phyloP scores from a whole-genome alignment of 2,329 filamentous ascomycete species.

The Annulohypoxylon truncatum region DNA sequence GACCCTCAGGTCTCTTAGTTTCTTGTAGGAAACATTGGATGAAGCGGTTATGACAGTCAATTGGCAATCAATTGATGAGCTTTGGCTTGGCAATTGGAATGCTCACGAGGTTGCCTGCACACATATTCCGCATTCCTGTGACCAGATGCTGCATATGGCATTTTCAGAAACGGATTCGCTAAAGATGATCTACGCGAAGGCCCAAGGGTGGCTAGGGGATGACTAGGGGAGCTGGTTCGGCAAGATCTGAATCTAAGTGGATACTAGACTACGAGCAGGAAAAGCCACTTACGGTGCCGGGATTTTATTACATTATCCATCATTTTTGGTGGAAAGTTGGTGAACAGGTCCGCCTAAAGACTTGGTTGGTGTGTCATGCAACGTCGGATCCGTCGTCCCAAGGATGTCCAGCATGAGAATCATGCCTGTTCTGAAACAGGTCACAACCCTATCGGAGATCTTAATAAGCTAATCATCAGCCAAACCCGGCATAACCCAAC shows the following conservation, averaged over 20 bases:
- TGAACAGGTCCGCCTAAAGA: slow-evolving; percentile 30
- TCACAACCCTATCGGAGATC: slow-evolving; percentile 43
- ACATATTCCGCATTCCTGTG: slow-evolving; percentile 26
- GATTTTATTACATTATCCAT: slow-evolving; percentile 23
- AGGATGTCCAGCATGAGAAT: slow-evolving; percentile 39
- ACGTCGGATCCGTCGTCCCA: slow-evolving; percentile 15
- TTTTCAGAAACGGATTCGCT: slow-evolving; percentile 16
- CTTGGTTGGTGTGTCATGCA: slow-evolving; percentile 27
- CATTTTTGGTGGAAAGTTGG: slow-evolving; percentile 1
- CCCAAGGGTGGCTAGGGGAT: too few species aligned
- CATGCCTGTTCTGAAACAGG: slow-evolving; percentile 47
- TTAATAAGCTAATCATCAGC: slow-evolving; percentile 38
- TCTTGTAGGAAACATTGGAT: neutral
- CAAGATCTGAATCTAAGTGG: slow-evolving; percentile 31
- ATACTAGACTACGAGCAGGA: neutral
- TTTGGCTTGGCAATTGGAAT: slow-evolving; percentile 1
- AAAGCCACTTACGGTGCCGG: slow-evolving; percentile 4
- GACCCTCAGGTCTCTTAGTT: neutral
- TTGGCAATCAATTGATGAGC: neutral
- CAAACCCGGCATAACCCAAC: slow-evolving; percentile 35
- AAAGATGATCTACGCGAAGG: slow-evolving; percentile 20
- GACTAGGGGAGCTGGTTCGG: slow-evolving; percentile 4
- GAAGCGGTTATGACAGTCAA: slow-evolving; percentile 14
- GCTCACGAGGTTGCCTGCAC: slow-evolving; percentile 30
- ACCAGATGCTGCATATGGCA: slow-evolving; percentile 26